These are phyloP conservation scores for Tetrapisispora fleetii DNA, from an alignment of 805 yeast genomes.

Conservation along the genomic window DNA sequence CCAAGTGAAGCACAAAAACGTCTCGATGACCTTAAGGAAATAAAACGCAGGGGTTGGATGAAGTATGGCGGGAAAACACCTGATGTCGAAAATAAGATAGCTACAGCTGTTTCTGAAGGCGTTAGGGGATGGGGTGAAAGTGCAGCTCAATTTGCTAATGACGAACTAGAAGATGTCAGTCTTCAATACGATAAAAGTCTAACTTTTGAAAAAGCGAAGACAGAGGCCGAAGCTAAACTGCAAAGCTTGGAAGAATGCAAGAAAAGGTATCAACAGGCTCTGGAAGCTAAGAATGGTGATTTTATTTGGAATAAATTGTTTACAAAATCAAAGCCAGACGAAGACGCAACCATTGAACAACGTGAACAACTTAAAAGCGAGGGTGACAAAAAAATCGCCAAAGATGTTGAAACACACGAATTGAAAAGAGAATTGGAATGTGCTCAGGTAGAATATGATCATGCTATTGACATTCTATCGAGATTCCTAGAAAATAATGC, in stretches of 20 bases:
- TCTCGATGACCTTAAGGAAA: conserved; percentile 5
- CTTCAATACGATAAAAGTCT: conserved; percentile 1
- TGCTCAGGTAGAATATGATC: conserved; percentile 2
- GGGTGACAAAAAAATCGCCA: background rate
- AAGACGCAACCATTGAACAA: background rate
- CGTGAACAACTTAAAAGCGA: background rate
- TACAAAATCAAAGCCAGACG: background rate
- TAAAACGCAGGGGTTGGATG: conserved; percentile 31
- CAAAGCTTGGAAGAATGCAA: background rate
- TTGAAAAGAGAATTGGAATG: background rate
- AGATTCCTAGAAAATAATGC: conserved; percentile 2
- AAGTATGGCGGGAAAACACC: conserved; percentile 14
- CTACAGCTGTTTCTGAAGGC: conserved; percentile 28
- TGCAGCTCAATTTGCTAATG: conserved; percentile 36
- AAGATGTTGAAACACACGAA: background rate
- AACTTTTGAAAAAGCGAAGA: conserved; percentile 1
- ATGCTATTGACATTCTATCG: conserved; percentile 3
- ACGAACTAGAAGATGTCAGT: conserved; percentile 31
- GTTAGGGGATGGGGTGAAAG: conserved; percentile 40
- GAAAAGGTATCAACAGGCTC: background rate
- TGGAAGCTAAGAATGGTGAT: background rate
- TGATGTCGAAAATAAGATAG: conserved; percentile 27
- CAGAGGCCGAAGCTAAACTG: background rate
- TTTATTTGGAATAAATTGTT: conserved; percentile 3
- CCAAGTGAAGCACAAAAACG: conserved; percentile 27